phyloP scores from a whole-genome alignment of 345 rosid genomes.

The Carallia brachiata region DNA sequence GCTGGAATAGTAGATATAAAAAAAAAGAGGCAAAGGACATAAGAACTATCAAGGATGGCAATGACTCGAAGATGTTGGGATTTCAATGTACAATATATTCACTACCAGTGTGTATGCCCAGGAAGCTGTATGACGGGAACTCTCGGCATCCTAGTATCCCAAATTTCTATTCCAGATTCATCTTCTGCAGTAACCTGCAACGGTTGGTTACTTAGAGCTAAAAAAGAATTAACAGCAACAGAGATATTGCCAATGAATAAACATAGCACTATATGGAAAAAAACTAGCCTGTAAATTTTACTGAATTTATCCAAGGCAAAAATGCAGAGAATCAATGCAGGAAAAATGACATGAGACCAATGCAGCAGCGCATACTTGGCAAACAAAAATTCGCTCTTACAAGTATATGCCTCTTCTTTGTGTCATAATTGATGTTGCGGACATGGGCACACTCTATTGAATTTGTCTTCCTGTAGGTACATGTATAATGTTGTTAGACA shows the following conservation, averaged over 20 bases:
- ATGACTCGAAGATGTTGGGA: no score
- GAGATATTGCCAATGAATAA: no score
- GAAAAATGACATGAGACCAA: background rate
- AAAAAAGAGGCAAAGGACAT: no score
- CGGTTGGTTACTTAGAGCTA: background rate
- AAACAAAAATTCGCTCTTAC: background rate
- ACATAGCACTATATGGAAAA: no score
- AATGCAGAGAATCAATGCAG: no score
- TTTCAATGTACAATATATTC: background rate
- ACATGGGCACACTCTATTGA: background rate
- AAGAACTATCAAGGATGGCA: no score
- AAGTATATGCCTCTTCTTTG: background rate
- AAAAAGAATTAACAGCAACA: background rate
- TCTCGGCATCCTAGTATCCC: constrained; percentile 77
- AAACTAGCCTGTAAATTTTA: no score
- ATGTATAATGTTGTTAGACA: no score
- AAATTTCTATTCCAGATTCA: constrained; percentile 68
- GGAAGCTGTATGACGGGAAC: constrained; percentile 27
- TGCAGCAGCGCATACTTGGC: background rate
- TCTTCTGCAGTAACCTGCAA: constrained; percentile 39
- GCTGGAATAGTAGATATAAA: no score
- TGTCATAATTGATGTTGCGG: background rate
- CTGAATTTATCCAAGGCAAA: no score
- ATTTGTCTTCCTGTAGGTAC: background rate
- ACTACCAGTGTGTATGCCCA: constrained; percentile 4